Evolutionary conservation across 2,329 filamentous ascomycete species (phyloP), one percentile per base, ranked within the genome.

Genomic region (Escovopsis sp.): DNA sequence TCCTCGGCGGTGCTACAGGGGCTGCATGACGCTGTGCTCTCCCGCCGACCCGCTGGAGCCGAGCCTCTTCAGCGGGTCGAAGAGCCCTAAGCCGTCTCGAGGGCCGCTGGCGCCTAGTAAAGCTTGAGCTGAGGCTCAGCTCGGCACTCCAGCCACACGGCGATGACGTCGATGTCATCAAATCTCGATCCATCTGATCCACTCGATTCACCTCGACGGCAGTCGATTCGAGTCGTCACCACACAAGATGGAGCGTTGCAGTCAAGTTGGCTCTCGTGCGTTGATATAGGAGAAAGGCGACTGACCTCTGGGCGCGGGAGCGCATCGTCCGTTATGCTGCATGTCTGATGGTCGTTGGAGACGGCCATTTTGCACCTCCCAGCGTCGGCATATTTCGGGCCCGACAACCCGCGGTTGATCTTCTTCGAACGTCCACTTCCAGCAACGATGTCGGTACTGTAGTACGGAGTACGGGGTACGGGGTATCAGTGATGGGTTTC

Each of bases 301-400:
- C 43, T 45, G 41, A 37, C 43, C 43, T 45, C 30, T 13, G 14
- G 25, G 8, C 38, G 27, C 31, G 39, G 37, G n/a, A 29, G 27
- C 20, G 25, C 43, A 37, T 31, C 31, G 30, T 13, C 15, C 16
- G 43, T 42, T 39, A 45, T 24, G 43, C 40, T 37, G 43, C 39
- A 35, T 38, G 40, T 33, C 40, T 35, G 41, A 31, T 45, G 24
- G 15, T 32, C 39, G 39, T 40, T 20, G 34, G 33, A 39, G 20
- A 20, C 20, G 30, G 40, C 35, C 43, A 45, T 45, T 35, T 39
- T 37, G 32, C 35, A 27, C n/a, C 29, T 20, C 25, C 29, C 37
- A 24, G 14, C 15, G 11, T 36, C 39, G 39, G 39, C 43, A 45
- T 45, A 37, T 36, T 45, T 45, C 39, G 42, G 24, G 29, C 33